Evolutionary conservation across 2,329 filamentous ascomycete species (phyloP).

Genomic region (Chaetothyriales sp.): DNA sequence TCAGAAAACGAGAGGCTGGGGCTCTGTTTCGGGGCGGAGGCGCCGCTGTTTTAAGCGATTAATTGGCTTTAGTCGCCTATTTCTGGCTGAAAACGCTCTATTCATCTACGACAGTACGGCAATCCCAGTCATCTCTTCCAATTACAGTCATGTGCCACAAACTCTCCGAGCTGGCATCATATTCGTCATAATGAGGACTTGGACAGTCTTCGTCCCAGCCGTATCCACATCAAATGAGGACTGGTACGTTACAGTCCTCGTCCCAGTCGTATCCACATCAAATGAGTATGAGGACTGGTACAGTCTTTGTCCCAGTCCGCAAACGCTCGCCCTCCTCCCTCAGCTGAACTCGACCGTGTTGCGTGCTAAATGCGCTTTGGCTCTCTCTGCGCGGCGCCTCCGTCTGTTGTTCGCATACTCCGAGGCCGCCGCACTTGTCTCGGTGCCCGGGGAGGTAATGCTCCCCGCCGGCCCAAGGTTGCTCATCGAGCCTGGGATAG

Average conservation of each 20-base stretch:
- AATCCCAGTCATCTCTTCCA: background rate
- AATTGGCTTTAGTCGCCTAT: background rate
- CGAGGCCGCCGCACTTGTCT: slow-evolving; percentile 26
- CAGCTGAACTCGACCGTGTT: slow-evolving; percentile 16
- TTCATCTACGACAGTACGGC: background rate
- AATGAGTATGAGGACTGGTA: no score
- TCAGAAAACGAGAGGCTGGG: background rate
- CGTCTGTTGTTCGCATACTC: slow-evolving; percentile 40
- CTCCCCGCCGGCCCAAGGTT: slow-evolving; percentile 28
- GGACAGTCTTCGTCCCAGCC: no score
- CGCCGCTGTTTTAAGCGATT: background rate
- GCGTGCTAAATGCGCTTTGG: slow-evolving; percentile 31
- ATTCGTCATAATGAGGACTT: background rate
- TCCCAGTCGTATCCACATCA: no score
- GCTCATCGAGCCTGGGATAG: slow-evolving; percentile 26
- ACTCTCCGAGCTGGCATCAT: background rate
- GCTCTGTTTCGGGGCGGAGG: background rate
- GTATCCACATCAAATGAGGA: no score
- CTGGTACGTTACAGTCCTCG: no score
- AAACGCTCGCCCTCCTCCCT: no score
- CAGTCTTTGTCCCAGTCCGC: no score
- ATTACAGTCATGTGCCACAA: background rate
- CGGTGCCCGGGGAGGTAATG: slow-evolving; percentile 32
- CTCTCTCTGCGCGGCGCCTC: slow-evolving; percentile 38
- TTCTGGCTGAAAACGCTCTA: background rate